Base-by-base conservation (phyloP, 257 asterid species). In the Penstemon eatonii region DNA sequence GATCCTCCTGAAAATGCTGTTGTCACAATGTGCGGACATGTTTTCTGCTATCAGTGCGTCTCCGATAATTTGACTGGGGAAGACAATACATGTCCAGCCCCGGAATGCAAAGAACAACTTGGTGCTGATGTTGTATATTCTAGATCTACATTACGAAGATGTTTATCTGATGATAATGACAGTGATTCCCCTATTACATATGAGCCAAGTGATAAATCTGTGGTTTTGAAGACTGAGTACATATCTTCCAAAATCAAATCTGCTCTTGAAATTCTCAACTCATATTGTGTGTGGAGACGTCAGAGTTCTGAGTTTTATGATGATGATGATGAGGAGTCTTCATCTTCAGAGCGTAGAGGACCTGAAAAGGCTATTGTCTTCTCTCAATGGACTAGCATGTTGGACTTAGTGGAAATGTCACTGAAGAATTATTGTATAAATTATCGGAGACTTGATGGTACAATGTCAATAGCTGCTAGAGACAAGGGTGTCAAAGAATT, bases 301-400 rank as follows among this genome's bases (percentile, higher is more conserved):
- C 75, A 47, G 56, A 56, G 73, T 76, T 50, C 81, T 61, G 83
- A 80, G 59, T 50, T 60, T 3, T 52, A 61, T 76, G 78, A 73
- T 71, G 41, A 44, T 37, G 43, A 54, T 51, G 74, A 76, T 42
- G 85, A 65, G 10, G 85, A 78, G 58, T 76, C 86, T 62, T 78
- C 85, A 36, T 73, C 82, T 57, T 71, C 81, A 25, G 84, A 82
- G 55, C 56, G 59, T 66, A 67, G 75, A 58, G 85, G 68, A 69
- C 85, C 85, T 39, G 83, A 82, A 77, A 94, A 94, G 82, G 91
- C 99, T 74, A 94, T 94, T 73, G 86, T 94, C 44, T 94, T 94
- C 78, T 91, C 99, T 71, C 99, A 94, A 73, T 94, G 99, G 99
- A 94, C 99, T 64, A 71, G 91, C 81, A 94, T 94, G 99, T 78